Percentiles rank a stretch among this genome's conserved stretches.
Evolutionary conservation across 148 eudicot genomes (phyloP).

Genomic region (Chenopodium album): DNA sequence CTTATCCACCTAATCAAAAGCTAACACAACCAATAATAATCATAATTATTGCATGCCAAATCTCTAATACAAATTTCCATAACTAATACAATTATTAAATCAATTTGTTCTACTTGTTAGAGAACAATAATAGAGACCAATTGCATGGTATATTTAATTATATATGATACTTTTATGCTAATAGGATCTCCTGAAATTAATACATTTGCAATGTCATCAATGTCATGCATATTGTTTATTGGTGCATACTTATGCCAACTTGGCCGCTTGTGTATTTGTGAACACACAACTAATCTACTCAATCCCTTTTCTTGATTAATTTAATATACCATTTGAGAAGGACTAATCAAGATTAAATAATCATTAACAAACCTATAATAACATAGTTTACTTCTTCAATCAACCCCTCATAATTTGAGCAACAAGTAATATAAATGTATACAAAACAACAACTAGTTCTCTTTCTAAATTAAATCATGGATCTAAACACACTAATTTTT

Average conservation of each 20-base stretch:
- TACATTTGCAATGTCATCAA: background rate
- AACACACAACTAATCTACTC: background rate
- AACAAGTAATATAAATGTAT: conserved; percentile 6
- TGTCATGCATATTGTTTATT: background rate
- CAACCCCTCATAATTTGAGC: conserved; percentile 1
- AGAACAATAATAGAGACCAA: background rate
- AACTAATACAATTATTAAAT: too few relatives aligned
- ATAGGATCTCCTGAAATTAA: background rate
- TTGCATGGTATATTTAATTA: background rate
- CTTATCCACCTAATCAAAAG: background rate
- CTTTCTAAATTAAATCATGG: conserved; percentile 16
- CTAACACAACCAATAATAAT: background rate
- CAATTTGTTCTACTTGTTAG: background rate
- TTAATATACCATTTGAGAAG: background rate
- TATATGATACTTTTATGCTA: background rate
- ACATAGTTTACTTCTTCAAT: conserved; percentile 7
- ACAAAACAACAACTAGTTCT: background rate
- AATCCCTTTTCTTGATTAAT: background rate
- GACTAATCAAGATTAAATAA: conserved; percentile 13
- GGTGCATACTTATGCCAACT: background rate
- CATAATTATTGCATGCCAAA: background rate
- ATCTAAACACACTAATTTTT: conserved; percentile 11
- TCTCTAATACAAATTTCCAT: too few relatives aligned
- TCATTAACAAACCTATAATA: background rate
- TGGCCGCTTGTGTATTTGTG: background rate